Evolutionary conservation across 2,329 filamentous ascomycete species (phyloP).

Genomic region (Hysterium pulicare): DNA sequence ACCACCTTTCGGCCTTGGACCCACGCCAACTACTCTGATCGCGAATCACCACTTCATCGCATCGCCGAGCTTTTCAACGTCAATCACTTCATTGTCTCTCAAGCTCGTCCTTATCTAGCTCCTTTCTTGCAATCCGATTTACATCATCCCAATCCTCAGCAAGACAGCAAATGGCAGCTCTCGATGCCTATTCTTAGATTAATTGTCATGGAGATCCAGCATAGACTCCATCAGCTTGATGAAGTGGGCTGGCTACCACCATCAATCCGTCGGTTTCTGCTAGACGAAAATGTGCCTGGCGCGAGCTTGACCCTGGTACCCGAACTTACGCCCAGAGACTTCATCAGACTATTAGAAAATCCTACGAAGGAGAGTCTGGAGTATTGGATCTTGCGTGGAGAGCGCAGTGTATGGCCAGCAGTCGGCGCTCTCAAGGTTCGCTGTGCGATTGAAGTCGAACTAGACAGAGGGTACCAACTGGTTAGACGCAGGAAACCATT

Average conservation of each 20-base stretch:
- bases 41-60: constrained; percentile 64
- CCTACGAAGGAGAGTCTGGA: constrained; percentile 72
- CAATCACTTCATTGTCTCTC: constrained; percentile 92
- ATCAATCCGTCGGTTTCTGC: constrained; percentile 69
- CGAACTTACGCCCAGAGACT: constrained; percentile 69
- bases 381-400: constrained; percentile 82
- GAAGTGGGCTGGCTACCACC: constrained; percentile 69
- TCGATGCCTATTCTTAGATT: constrained; percentile 59
- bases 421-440: constrained; percentile 77
- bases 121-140: constrained; percentile 80
- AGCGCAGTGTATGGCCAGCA: constrained; percentile 87
- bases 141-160: constrained; percentile 64
- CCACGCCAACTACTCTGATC: constrained; percentile 59
- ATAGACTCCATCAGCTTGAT: constrained; percentile 78
- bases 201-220: constrained; percentile 71
- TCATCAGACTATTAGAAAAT: constrained; percentile 75
- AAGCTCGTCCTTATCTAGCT: constrained; percentile 84
- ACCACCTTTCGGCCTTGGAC: constrained; percentile 68
- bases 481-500: constrained; percentile 57
- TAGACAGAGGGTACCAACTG: constrained; percentile 80
- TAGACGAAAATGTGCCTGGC: constrained; percentile 78
- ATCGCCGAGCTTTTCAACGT: constrained; percentile 85
- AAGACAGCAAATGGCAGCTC: constrained; percentile 58
- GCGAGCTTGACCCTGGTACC: constrained; percentile 79
- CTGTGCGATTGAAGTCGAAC: constrained; percentile 80